phyloP scores from a whole-genome alignment of 2,329 filamentous ascomycete species.

The Aspergillus intermedius region DNA sequence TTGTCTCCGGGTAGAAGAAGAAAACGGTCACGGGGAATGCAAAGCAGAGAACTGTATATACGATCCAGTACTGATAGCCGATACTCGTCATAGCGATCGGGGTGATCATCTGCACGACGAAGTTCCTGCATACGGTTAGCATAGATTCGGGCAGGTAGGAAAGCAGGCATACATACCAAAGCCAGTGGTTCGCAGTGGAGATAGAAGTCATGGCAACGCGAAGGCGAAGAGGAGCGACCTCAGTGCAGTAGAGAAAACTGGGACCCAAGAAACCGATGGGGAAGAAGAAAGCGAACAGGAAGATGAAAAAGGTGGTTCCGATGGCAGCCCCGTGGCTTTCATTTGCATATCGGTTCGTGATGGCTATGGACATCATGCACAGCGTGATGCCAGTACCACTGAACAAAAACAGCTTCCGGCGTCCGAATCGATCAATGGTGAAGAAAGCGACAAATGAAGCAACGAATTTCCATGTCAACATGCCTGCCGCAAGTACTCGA shows the following conservation, averaged over 20 bases:
- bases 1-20: conserved; percentile 18
- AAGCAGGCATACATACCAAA: conserved; percentile 6
- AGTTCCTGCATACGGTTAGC: conserved; percentile 7
- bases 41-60: conserved; percentile 12
- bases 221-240: conserved; percentile 13
- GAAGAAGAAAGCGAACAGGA: conserved; percentile 15
- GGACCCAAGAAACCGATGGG: conserved; percentile 15
- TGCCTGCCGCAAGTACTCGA: conserved; percentile 10
- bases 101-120: conserved; percentile 16
- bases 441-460: conserved; percentile 2
- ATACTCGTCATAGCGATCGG: conserved; percentile 14
- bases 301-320: conserved; percentile 11
- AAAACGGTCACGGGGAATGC: conserved; percentile 10
- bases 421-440: conserved; percentile 5
- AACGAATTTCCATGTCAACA: conserved; percentile 13
- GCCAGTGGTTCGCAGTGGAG: conserved; percentile 11
- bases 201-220: conserved; percentile 12
- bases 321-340: conserved; percentile 4
- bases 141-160: background rate
- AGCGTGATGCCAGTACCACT: conserved; percentile 11
- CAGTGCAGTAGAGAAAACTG: conserved; percentile 15
- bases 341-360: conserved; percentile 9
- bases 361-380: conserved; percentile 12
- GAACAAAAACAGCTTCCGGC: conserved; percentile 13
- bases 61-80: conserved; percentile 13